Base-by-base conservation (phyloP, 768 basidiomycete species). In the Chlorophyllum brunneum region DNA sequence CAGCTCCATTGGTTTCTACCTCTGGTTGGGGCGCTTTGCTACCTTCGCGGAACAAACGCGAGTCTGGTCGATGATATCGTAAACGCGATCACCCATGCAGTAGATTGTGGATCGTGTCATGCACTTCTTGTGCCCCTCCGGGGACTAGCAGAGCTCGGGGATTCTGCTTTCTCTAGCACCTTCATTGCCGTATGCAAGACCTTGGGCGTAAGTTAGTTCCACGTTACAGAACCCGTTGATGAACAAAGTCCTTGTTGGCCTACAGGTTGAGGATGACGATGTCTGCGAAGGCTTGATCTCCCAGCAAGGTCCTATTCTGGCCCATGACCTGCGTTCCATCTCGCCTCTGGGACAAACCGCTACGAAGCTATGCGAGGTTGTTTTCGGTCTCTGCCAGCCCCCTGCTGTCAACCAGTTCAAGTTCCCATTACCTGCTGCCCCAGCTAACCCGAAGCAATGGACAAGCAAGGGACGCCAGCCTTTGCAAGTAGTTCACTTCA, bases 401-500 rank as follows among this genome's bases (percentile, higher is more conserved):
- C 77, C 79, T 1, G 61, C 71, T 1, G 77, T 81, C 29, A 75
- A 71, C 50, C 44, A 59, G 11, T 77, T 68, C 61, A 69, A 58
- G 0, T 70, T 82, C 11, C 68, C 73, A 4, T 72, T 82, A 52
- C 75, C 79, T 2, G 44, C 72, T 2, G 60, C 69, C 6, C 75
- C 79, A 1, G 48, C 61, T 1, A 62, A 65, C 11, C 70, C 71
- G 4, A 68, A 67, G 40, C 54, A 52, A 1, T 71, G 69, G 53
- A 57, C 49, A 3, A 74, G 74, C 3, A 62, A 60, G 1, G 74
- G 77, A 4, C 69, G 67, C 42, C 20, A 66, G 18, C 76, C 81
- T 1, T 75, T 83, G 60, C 73, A 79, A 56, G 78, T 83, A 5
- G 74, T 75, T 0, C 83, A 85, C 59, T 76, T 85, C 61, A 81